Evolutionary conservation across 352 stramenopile genomes (phyloP), one percentile per base, ranked within the genome.

Genomic region (Elongisporangium anandrum): DNA sequence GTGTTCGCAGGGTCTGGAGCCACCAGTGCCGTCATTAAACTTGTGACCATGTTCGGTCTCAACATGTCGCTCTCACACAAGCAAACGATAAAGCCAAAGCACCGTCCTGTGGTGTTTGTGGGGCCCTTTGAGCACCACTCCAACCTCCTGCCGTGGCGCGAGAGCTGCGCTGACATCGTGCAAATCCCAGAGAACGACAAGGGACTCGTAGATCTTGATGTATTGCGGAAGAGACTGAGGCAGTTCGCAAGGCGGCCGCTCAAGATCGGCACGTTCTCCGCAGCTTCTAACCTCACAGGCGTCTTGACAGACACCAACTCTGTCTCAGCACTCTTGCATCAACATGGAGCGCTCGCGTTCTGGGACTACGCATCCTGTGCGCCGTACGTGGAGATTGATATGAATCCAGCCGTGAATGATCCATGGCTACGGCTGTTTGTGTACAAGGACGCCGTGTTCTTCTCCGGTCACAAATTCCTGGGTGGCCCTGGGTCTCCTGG

Each of bases 121-220:
- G 83, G 92, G 47, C 96, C 96, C 5, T 98, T 97, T 57, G 97
- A 98, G 69, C 97, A 99, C 72, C 97, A 99, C 70, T 98, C 92
- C 29, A 99, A 99, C 75, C 65, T 99, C 12, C 70, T 99, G 13
- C 96, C 96, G 6, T 99, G 96, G 96, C 71, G 96, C 50, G 97
- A 99, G 77, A 94, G 80, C 54, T 75, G 58, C 8, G 85, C 82
- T 1, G 81, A 97, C n/a, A 80, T 97, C 22, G 73, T 96, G 21
- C 66, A 66, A 21, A 83, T 98, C 34, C 73, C 77, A 1, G 86
- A 89, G 48, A 67, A 82, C 16, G 65, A 68, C 12, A 58, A 57
- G 16, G 73, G 72, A 0, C 72, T 77, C 10, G 47, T 97, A 5
- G 86, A 96, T 61, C 39, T 89, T 8, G 24, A 57, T 4, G 69